Conservation (phyloP, 495 filamentous ascomycete genomes). For the Hyphodiscus hymeniophilus region DNA sequence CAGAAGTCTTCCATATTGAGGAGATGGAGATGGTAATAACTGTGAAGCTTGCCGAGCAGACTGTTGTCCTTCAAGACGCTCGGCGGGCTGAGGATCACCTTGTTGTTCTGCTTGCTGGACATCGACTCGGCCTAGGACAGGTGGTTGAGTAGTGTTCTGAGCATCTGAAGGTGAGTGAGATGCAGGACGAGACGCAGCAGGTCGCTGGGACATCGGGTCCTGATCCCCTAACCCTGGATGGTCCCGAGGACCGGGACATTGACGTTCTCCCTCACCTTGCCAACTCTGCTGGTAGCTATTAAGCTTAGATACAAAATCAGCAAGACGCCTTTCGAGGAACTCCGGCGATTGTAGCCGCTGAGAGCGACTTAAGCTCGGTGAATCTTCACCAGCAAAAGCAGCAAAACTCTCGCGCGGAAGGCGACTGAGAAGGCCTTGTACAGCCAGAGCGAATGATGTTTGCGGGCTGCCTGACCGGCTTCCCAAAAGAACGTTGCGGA, state of each 20-base stretch:
- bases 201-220: conserved; percentile 54
- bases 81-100: conserved; percentile 13
- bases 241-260: conserved; percentile 45
- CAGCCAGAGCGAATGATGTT: conserved; percentile 21
- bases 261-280: conserved; percentile 32
- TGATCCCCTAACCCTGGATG: conserved; percentile 44
- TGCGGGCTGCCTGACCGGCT: conserved; percentile 17
- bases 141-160: conserved; percentile 19
- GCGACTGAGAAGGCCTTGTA: conserved; percentile 19
- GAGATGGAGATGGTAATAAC: conserved; percentile 16
- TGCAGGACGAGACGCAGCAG: conserved; percentile 29
- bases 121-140: conserved; percentile 24
- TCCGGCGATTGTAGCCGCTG: conserved; percentile 14
- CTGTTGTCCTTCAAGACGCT: conserved; percentile 10
- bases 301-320: conserved; percentile 25
- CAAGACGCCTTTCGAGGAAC: conserved; percentile 16
- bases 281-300: conserved; percentile 25
- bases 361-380: conserved; percentile 10
- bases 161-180: conserved; percentile 28
- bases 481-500: conserved; percentile 14
- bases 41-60: conserved; percentile 3
- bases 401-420: conserved; percentile 18
- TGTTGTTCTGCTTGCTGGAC: conserved; percentile 15
- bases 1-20: conserved; percentile 11
- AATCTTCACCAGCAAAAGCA: conserved; percentile 9